Evolutionary conservation across 305 asterid species (phyloP), one percentile per base, ranked within the genome.

Genomic region (Fraxinus platypoda): DNA sequence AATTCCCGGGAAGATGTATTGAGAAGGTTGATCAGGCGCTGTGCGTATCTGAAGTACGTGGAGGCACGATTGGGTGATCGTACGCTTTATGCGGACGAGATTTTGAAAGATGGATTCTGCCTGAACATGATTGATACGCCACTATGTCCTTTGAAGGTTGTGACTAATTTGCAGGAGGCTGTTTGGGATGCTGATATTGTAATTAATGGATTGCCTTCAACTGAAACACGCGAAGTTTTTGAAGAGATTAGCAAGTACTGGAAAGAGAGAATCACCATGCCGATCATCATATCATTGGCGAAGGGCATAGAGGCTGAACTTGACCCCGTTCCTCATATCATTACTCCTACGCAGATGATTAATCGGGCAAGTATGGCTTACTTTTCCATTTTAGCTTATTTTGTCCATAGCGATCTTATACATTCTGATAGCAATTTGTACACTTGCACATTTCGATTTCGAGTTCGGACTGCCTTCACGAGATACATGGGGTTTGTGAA

Each of bases 171-270:
- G 90, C 98, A 94, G 85, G 98, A 94, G 85, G 98, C 98, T 35
- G 95, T 94, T 82, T 94, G 97, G 98, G 98, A 94, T 84, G 98
- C 95, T 13, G 98, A 94, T 83, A 87, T 94, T 81, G 97, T 94
- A 12, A 87, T 94, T 9, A 94, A 94, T 52, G 98, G 98, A 43
- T 85, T 94, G 90, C 98, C 98, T 59, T 94, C 98, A 12, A 94
- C 97, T 3, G 98, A 94, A 83, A 94, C 97, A 3, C 89, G 90
- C 0, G 94, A 93, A 46, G 94, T 93, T 7, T 94, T 94, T 76
- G 92, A 79, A 74, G 97, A 94, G 92, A 94, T 94, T 33, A 84
- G 95, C 49, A 90, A 83, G 86, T 93, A 94, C 78, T 94, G 98
- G 98, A 93, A 94, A 85, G 98, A 94, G 84, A 91, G 97, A 77